Conservation (phyloP, 768 basidiomycete genomes). For the Leccinellum luteum region DNA sequence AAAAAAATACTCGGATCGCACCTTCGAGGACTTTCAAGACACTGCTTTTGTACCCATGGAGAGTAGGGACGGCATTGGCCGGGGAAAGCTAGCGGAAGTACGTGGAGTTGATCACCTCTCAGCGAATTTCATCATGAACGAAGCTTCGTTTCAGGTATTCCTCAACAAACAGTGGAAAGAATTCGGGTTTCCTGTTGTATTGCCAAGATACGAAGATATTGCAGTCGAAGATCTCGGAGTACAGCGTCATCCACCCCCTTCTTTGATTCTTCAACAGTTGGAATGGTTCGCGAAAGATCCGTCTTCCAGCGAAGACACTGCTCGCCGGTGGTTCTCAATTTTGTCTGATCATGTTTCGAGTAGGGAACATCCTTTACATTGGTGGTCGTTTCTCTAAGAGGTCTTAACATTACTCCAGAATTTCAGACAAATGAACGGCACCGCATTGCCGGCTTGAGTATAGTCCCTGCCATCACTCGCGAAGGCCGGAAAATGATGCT, state of each 20-base stretch:
- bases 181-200: conserved; percentile 68
- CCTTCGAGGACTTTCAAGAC: conserved; percentile 39
- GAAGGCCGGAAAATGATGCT: conserved; percentile 42
- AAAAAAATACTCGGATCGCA: conserved; percentile 30
- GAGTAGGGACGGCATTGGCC: not conserved
- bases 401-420: conserved; percentile 36
- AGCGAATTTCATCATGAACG: not conserved
- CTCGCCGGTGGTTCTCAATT: conserved; percentile 60
- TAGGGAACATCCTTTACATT: conserved; percentile 28
- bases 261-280: conserved; percentile 46
- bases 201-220: conserved; percentile 45
- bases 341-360: conserved; percentile 59
- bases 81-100: not conserved
- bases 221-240: conserved; percentile 61
- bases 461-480: conserved; percentile 57
- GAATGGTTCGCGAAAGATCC: conserved; percentile 50
- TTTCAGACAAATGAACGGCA: conserved; percentile 53
- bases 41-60: not conserved
- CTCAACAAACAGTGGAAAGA: conserved; percentile 37
- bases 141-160: conserved; percentile 1
- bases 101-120: too few relatives aligned
- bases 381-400: too few relatives aligned
- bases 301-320: conserved; percentile 48
- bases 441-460: conserved; percentile 48
- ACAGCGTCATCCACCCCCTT: conserved; percentile 58